Base-by-base conservation (phyloP, 768 basidiomycete genomes). In the Amanita jacksonii region DNA sequence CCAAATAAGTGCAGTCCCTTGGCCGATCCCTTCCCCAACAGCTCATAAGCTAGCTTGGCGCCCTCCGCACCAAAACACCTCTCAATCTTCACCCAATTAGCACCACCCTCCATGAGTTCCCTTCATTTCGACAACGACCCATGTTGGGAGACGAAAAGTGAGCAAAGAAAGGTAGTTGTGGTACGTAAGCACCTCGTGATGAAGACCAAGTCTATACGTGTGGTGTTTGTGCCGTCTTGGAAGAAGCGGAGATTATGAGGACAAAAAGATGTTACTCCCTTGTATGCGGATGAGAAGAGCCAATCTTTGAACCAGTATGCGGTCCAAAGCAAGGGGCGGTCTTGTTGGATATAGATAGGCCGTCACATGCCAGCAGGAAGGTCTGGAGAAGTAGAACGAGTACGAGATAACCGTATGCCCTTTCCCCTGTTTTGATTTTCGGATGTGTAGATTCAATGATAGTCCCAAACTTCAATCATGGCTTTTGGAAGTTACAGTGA, bases 301-400 rank as follows among this genome's bases (percentile, higher is more conserved):
- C 79, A 84, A 54, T 84, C 82, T 56, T 84, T 79, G 49, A 71
- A 80, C 81, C 81, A 84, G 50, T 73, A 84, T 1, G 82, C 71
- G 0, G 81, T 83, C 81, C 81, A 84, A 57, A 82, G 84, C 12
- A 84, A 64, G 0, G 82, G 80, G 0, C 80, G 71, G 50, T 79
- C 84, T 12, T 84, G 69, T n/a, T n/a, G n/a, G n/a, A n/a, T n/a
- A n/a, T n/a, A n/a, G n/a, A n/a, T n/a, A 81, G 62, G 52, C 81
- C 81, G 56, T 84, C 81, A 44, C 61, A 45, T 49, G 77, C 81
- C 81, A 51, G 72, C 48, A 12, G 80, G 81, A 1, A 84, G 61
- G 72, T 7, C 82, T 64, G 4, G 76, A 74, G 2, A 83, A 68
- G 44, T 70, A 73, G 52, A 84, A 77, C 3, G 70, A 58, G 51